Conservation (phyloP, 345 rosid genomes). For the Hibiscus mutabilis region DNA sequence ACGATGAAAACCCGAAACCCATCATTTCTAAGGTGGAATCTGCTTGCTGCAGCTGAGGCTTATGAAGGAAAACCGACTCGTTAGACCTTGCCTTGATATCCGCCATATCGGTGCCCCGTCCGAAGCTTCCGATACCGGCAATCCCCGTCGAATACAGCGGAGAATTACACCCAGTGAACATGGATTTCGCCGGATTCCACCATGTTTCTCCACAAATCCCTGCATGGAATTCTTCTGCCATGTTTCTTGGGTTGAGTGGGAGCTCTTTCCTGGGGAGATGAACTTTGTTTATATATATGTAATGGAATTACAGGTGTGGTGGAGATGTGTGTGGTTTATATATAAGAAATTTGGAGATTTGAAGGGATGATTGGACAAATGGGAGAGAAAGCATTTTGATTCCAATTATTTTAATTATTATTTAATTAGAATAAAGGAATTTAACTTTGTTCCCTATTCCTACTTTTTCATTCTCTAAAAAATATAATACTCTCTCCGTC, state of each 20-base stretch:
- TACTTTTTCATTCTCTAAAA: no score
- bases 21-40: conserved; percentile 38
- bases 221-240: conserved; percentile 71
- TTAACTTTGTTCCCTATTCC: no score
- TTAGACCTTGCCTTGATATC: no score
- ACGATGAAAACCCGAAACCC: conserved; percentile 31
- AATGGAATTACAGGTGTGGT: neutral
- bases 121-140: conserved; percentile 25
- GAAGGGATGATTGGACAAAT: no score
- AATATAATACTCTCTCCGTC: no score
- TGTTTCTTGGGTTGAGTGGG: conserved; percentile 8
- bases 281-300: conserved; percentile 28
- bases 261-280: neutral
- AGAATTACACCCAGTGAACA: conserved; percentile 33
- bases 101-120: conserved; percentile 23
- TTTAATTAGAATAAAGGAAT: no score
- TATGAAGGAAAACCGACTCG: no score
- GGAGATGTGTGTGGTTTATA: conserved; percentile 22
- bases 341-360: conserved; percentile 8
- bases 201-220: conserved; percentile 54
- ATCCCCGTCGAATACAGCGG: conserved; percentile 29
- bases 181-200: conserved; percentile 46
- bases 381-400: no score
- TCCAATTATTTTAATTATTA: no score
- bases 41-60: no score